phyloP scores from a whole-genome alignment of 2,329 filamentous ascomycete species.

The Drechmeria coniospora region DNA sequence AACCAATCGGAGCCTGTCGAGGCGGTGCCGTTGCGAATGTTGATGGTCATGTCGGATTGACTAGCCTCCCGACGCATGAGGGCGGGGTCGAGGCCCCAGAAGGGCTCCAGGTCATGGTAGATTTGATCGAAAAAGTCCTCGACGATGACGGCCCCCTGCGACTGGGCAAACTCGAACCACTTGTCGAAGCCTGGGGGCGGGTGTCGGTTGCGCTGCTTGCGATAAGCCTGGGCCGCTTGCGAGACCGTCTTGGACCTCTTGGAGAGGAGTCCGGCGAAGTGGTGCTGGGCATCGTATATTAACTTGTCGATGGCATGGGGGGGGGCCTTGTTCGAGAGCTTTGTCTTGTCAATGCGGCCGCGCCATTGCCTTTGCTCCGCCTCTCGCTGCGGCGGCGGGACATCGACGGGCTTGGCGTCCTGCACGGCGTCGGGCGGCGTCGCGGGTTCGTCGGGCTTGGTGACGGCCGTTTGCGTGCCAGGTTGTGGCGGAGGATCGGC shows the following conservation, averaged over 20 bases:
- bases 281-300: conserved; percentile 27
- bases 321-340: no score
- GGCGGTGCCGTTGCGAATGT: conserved; percentile 36
- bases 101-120: conserved; percentile 43
- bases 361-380: no score
- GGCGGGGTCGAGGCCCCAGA: conserved; percentile 35
- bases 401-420: no score
- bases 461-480: no score
- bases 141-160: conserved; percentile 37
- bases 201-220: conserved; percentile 40
- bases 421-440: no score
- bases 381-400: no score
- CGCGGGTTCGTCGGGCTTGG: no score
- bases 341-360: neutral
- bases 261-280: conserved; percentile 22
- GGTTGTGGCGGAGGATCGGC: no score
- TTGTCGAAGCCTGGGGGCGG: conserved; percentile 47
- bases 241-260: conserved; percentile 33
- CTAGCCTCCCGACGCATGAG: conserved; percentile 34
- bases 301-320: conserved; percentile 41
- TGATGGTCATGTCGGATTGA: conserved; percentile 47
- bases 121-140: conserved; percentile 52
- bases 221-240: conserved; percentile 41
- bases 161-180: conserved; percentile 41
- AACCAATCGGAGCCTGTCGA: conserved; percentile 38